These are phyloP conservation scores for Puccinia triticina DNA, from an alignment of 1,284 basidiomycete genomes.

Conservation along the genomic window DNA sequence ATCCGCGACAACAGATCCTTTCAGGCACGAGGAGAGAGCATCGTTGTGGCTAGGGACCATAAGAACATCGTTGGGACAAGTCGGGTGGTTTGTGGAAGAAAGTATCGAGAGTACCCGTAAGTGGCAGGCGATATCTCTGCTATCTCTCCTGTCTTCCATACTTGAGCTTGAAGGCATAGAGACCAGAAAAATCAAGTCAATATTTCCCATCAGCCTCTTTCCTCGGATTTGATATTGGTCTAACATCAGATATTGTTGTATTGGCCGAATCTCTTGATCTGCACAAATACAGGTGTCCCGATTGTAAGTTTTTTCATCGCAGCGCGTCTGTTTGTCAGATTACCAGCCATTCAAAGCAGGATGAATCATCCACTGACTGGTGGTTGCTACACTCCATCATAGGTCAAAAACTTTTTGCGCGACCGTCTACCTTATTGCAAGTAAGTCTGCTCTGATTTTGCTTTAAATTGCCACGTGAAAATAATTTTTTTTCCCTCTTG, in stretches of 20 bases:
- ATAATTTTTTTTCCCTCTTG: neutral
- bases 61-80: constrained; percentile 33
- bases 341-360: neutral
- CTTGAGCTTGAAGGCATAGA: neutral
- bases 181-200: neutral
- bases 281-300: constrained; percentile 14
- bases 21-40: neutral
- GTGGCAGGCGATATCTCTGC: neutral
- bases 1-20: neutral
- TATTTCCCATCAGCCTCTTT: neutral
- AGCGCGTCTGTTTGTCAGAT: neutral
- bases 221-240: neutral
- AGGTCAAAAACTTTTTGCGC: constrained; percentile 46
- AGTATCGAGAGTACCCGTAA: constrained; percentile 46
- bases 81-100: constrained; percentile 42
- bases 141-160: neutral
- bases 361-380: neutral
- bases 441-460: constrained; percentile 13
- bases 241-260: too few relatives aligned
- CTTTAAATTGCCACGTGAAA: neutral
- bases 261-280: neutral
- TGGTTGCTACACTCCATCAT: neutral
- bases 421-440: constrained; percentile 40
- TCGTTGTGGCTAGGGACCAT: constrained; percentile 39
- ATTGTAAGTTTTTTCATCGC: constrained; percentile 27